phyloP scores from a whole-genome alignment of 1,284 basidiomycete species.

The Coniferiporia sulphurascens region DNA sequence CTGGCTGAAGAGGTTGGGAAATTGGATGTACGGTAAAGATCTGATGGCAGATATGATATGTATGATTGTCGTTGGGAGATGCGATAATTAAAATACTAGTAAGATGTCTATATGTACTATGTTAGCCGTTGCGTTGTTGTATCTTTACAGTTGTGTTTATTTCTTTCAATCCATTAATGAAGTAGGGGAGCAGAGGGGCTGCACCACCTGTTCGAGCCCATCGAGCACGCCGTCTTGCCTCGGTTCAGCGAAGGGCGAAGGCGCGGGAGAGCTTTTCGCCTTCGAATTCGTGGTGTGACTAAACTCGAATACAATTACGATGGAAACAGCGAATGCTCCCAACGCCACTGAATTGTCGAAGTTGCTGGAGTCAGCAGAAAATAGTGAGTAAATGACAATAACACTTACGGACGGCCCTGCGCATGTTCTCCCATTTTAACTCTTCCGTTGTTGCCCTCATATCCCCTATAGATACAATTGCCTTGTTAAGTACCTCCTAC shows the following conservation, averaged over 20 bases:
- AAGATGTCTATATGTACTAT: not conserved
- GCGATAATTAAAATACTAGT: not conserved
- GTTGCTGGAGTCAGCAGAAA: not conserved
- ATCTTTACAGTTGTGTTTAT: not conserved
- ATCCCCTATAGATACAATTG: slow-evolving; percentile 80
- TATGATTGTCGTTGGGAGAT: not conserved
- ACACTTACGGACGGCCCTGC: slow-evolving; percentile 74
- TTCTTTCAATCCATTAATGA: not conserved
- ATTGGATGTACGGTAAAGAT: slow-evolving; percentile 32
- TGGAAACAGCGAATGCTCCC: slow-evolving; percentile 57
- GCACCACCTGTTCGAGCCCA: slow-evolving; percentile 14
- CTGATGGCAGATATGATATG: not conserved
- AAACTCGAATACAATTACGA: slow-evolving; percentile 66
- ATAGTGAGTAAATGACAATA: not conserved
- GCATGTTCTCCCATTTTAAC: slow-evolving; percentile 89
- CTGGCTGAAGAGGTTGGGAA: slow-evolving; percentile 41
- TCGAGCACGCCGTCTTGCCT: slow-evolving; percentile 6
- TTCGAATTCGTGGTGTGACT: slow-evolving; percentile 35
- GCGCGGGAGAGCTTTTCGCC: slow-evolving; percentile 17
- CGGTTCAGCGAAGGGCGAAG: not conserved
- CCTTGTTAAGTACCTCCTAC: slow-evolving; percentile 83
- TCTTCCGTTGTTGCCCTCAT: slow-evolving; percentile 84
- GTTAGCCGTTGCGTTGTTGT: not conserved
- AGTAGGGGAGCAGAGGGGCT: not conserved
- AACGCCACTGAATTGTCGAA: slow-evolving; percentile 47